Percentiles rank a stretch among this genome's conserved stretches.
Conservation (phyloP, 73 alveolate species). For the Tetrahymena thermophila region DNA sequence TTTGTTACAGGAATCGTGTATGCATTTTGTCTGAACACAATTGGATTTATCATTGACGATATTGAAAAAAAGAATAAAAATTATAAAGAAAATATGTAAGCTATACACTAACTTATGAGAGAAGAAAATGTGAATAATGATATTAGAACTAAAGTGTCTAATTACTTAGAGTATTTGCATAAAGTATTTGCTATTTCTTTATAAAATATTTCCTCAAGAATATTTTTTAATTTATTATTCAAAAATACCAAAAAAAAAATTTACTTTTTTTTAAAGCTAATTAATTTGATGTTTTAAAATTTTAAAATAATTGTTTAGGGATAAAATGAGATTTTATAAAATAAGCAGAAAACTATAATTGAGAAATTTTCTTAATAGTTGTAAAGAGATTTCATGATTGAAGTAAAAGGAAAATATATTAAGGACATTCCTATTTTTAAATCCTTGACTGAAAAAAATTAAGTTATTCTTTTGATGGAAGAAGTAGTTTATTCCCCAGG, state of each 20-base stretch:
- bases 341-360: neutral
- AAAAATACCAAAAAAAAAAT: too few relatives aligned
- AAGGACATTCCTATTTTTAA: neutral
- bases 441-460: neutral
- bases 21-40: slow-evolving; percentile 33
- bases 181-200: neutral
- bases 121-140: neutral
- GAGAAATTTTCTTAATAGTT: neutral
- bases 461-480: neutral
- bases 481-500: neutral
- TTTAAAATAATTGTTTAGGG: neutral
- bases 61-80: slow-evolving; percentile 15
- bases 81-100: slow-evolving; percentile 35
- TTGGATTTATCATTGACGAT: slow-evolving; percentile 18
- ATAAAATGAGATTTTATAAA: neutral
- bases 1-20: slow-evolving; percentile 16
- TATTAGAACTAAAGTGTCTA: neutral
- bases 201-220: neutral
- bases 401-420: neutral
- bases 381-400: neutral
- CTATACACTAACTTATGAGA: slow-evolving; percentile 13
- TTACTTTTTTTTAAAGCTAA: too few relatives aligned
- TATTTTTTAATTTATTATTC: too few relatives aligned
- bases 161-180: neutral
- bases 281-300: too few relatives aligned